Base-by-base conservation (phyloP, 2,329 filamentous ascomycete species). In the Hysterium pulicare region DNA sequence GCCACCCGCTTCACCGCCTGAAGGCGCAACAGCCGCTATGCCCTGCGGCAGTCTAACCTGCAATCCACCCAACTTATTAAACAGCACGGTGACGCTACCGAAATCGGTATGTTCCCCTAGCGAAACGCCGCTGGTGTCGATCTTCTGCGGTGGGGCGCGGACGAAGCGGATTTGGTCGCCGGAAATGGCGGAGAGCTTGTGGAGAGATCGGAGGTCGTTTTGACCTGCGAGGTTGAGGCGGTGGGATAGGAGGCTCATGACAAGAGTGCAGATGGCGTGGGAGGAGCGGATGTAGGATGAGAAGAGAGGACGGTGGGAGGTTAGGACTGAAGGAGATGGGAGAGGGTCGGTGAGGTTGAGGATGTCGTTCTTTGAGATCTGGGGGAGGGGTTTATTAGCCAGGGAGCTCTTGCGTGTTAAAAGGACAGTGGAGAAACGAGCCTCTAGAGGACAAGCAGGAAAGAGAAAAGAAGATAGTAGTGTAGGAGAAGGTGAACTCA, bases 111-210 rank as follows among this genome's bases (percentile, higher is more conserved):
- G 78, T 42, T 11, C 33, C 8, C 31, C 31, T 33, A 39, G 52
- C 2, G 71, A 69, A 3, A 71, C 70, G 30, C 61, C 63, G 19
- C 62, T 58, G 50, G 73, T 68, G 24, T 70, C 61, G 3, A 51
- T 43, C 3, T 69, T 66, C 48, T 76, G 73, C 2, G 74, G 71
- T 5, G 74, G 72, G 1, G 71, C 69, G 51, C 69, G 71, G 22
- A 77, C 67, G 54, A 79, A 74, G 26, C 77, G 72, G n/a, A 79
- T 70, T 48, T 77, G 75, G 53, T 78, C 73, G 19, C 75, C 75
- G 17, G 71, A 74, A n/a, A 45, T 35, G 4, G 58, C 56, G 10
- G 60, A 30, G 2, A 76, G 55, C 4, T 66, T 60, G 56, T 80
- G 78, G 4, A 79, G 53, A n/a, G 67, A 59, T 15, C 66, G 46